Conservation (phyloP, 139 green algal species). For the Micractinium conductrix region DNA sequence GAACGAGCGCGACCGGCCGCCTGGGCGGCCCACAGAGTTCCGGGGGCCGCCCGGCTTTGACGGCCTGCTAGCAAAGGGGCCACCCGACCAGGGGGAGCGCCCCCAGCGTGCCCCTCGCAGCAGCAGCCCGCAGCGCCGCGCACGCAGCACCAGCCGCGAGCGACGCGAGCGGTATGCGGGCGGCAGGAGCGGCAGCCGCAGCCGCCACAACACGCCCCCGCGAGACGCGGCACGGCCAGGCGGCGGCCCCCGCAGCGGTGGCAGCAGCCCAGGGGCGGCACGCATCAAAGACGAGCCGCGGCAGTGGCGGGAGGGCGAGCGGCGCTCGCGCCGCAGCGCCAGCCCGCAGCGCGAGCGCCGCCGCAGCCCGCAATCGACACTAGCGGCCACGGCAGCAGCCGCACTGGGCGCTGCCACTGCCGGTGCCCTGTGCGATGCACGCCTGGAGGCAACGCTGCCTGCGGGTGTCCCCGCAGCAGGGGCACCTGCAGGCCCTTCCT, state of each 20-base stretch:
- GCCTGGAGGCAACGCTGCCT: neutral
- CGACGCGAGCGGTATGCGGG: neutral
- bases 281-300: neutral
- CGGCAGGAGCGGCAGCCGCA: slow-evolving; percentile 1
- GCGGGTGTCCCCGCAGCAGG: neutral
- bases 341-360: neutral
- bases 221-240: neutral
- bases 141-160: slow-evolving; percentile 13
- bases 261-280: neutral
- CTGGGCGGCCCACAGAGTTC: neutral
- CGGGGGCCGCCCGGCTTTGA: slow-evolving; percentile 1
- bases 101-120: neutral
- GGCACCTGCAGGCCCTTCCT: neutral
- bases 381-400: neutral
- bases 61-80: neutral
- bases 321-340: neutral
- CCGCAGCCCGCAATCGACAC: neutral
- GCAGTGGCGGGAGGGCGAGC: neutral
- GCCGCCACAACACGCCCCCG: neutral
- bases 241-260: neutral
- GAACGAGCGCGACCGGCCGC: neutral
- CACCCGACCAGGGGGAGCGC: neutral
- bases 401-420: neutral
- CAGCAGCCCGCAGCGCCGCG: neutral
- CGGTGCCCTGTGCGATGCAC: neutral